Evolutionary conservation across 2,329 filamentous ascomycete genomes (phyloP), one percentile per base, ranked within the genome.

Genomic region (Sclerotinia sclerotiorum): DNA sequence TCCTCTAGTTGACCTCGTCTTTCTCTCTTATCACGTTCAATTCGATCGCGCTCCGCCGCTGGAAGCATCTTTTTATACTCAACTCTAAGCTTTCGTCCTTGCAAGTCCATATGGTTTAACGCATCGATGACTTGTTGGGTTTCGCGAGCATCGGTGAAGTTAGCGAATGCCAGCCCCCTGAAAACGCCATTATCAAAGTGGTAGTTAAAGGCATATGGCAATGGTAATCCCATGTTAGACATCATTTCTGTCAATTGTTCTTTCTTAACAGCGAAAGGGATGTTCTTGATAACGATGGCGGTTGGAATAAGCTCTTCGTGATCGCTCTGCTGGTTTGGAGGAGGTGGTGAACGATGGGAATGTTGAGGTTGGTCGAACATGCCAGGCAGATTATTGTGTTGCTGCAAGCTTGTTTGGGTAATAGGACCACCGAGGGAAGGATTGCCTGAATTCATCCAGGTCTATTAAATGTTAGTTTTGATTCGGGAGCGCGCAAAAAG

Each of bases 31-130:
- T 98, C 95, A 7, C 95, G 87, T 80, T 99, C 95, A 74, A 99
- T 98, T 52, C 95, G 88, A 80, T 99, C 95, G 65, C 95, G 88
- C 80, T 98, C 95, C 44, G 94, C 92, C 72, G 96, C 87, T 0
- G 95, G 95, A 6, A 99, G 86, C 95, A 99, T 98, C 82, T 98
- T 98, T 85, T 99, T 99, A 83, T 98, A 99, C 80, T 99, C 95
- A 35, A 99, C 95, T 61, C 95, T 87, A 73, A 99, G 82, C 81
- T 98, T 98, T 70, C 95, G 87, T 57, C 95, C 95, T 78, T 97
- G 93, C 11, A 99, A 87, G 77, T 98, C 95, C 79, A 97, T 91
- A 74, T 97, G 93, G 77, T 99, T 99, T 85, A 99, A 90, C 65
- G 90, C 86, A 69, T 97, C 91, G 71, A 99, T 99, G 62, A 98